These are phyloP conservation scores for Teratosphaeria viscida DNA, from an alignment of 2,329 filamentous ascomycete genomes.

Conservation along the genomic window DNA sequence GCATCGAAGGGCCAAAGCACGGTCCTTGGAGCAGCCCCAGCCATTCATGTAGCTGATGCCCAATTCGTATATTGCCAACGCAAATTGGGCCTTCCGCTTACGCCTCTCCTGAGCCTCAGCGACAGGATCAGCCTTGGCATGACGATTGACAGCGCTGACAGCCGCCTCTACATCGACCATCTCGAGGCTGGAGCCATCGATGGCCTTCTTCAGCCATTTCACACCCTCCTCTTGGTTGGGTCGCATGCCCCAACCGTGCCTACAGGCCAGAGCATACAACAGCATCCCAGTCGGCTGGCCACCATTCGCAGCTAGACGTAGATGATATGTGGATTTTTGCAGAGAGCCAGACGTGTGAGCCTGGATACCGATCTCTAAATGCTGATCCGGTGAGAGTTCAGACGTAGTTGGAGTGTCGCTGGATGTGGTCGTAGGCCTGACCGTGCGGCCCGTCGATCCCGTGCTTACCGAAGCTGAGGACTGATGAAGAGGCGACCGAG, in stretches of 20 bases:
- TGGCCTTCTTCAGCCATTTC: conserved; percentile 82
- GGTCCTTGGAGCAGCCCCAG: conserved; percentile 94
- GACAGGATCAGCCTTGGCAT: conserved; percentile 43
- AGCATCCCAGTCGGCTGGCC: conserved; percentile 91
- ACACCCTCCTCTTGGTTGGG: conserved; percentile 84
- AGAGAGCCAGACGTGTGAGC: conserved; percentile 79
- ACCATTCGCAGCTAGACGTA: conserved; percentile 76
- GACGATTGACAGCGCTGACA: conserved; percentile 26
- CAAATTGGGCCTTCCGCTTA: conserved; percentile 83
- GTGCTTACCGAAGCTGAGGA: conserved; percentile 24
- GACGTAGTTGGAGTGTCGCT: conserved; percentile 45
- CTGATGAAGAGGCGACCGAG: conserved; percentile 15
- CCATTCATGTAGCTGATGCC: conserved; percentile 97
- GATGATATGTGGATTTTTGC: conserved; percentile 91
- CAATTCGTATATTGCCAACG: conserved; percentile 88
- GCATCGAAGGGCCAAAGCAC: conserved; percentile 73
- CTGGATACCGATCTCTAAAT: conserved; percentile 80
- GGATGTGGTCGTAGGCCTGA: conserved; percentile 35
- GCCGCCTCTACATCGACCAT: conserved; percentile 49
- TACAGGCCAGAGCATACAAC: conserved; percentile 84
- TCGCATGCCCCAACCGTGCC: conserved; percentile 97
- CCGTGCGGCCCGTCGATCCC: conserved; percentile 33
- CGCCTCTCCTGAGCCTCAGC: conserved; percentile 62
- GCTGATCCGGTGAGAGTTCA: conserved; percentile 77
- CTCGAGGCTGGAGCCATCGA: conserved; percentile 73